A percentile compares a stretch with the other conserved stretches of the same genome.
phyloP scores from a whole-genome alignment of 116 monocot genomes.

The Papilionanthe hybrid region DNA sequence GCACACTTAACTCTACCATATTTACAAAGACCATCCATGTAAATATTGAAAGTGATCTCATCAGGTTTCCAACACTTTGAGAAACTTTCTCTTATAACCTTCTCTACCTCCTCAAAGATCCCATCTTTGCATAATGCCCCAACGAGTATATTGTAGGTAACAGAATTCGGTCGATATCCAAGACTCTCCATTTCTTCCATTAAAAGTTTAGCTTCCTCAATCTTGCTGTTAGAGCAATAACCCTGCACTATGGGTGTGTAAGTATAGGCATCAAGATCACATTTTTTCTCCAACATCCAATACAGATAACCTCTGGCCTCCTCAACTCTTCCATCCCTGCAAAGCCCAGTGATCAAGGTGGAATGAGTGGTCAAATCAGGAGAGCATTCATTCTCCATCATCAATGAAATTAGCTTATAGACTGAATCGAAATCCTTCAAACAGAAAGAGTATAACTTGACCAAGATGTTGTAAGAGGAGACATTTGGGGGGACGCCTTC shows the following conservation, averaged over 20 bases:
- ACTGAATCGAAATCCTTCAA: constrained; percentile 20
- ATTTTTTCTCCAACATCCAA: constrained; percentile 23
- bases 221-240: constrained; percentile 25
- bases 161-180: constrained; percentile 23
- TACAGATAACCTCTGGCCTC: constrained; percentile 25
- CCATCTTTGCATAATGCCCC: constrained; percentile 30
- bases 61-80: constrained; percentile 37
- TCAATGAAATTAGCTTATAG: constrained; percentile 15
- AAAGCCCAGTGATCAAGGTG: constrained; percentile 29
- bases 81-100: constrained; percentile 21
- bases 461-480: constrained; percentile 29
- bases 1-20: constrained; percentile 20
- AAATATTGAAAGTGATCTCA: constrained; percentile 31
- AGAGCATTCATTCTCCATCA: constrained; percentile 16
- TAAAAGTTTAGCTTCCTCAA: constrained; percentile 26
- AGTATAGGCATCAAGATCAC: constrained; percentile 17
- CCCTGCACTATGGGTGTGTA: constrained; percentile 34
- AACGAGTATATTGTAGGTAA: constrained; percentile 38
- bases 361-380: constrained; percentile 38
- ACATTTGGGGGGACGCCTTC: constrained; percentile 13
- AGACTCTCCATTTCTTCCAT: constrained; percentile 27
- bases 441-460: constrained; percentile 32
- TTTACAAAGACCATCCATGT: constrained; percentile 47
- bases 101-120: constrained; percentile 32
- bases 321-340: constrained; percentile 18